phyloP scores from a whole-genome alignment of 164 flowering plant genomes.

The Brasenia schreberi region DNA sequence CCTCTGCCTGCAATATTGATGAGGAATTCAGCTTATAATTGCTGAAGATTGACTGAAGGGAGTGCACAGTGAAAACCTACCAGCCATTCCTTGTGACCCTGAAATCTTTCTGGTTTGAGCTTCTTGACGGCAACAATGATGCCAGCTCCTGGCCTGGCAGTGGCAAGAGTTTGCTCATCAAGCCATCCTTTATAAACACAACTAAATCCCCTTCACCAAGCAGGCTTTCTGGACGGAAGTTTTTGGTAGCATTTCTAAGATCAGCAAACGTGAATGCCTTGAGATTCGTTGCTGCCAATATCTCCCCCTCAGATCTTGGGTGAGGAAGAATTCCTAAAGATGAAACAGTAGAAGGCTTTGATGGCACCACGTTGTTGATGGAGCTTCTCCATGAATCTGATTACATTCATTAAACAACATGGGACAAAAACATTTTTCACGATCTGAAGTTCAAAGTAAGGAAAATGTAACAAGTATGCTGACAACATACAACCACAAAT shows the following conservation, averaged over 20 bases:
- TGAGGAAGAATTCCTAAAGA: constrained; percentile 30
- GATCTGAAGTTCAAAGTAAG: too few species aligned
- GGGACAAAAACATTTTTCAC: too few species aligned
- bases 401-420: too few species aligned
- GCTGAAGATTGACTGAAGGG: too few species aligned
- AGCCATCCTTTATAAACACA: constrained; percentile 90
- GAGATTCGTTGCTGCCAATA: constrained; percentile 46
- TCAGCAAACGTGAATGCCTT: constrained; percentile 62
- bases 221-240: constrained; percentile 74
- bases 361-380: constrained; percentile 26
- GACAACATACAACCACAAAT: too few species aligned
- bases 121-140: constrained; percentile 76
- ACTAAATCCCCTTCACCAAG: constrained; percentile 94
- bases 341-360: constrained; percentile 28
- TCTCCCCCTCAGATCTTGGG: constrained; percentile 64
- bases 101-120: constrained; percentile 76
- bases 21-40: too few species aligned
- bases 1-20: too few species aligned
- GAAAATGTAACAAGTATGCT: too few species aligned
- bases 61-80: constrained; percentile 6
- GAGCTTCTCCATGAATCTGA: constrained; percentile 30
- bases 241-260: constrained; percentile 67
- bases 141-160: constrained; percentile 67
- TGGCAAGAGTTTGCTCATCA: constrained; percentile 50
- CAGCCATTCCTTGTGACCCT: constrained; percentile 55